Conservation (phyloP, 148 eudicot genomes). For the Rhododendron mucronatum region DNA sequence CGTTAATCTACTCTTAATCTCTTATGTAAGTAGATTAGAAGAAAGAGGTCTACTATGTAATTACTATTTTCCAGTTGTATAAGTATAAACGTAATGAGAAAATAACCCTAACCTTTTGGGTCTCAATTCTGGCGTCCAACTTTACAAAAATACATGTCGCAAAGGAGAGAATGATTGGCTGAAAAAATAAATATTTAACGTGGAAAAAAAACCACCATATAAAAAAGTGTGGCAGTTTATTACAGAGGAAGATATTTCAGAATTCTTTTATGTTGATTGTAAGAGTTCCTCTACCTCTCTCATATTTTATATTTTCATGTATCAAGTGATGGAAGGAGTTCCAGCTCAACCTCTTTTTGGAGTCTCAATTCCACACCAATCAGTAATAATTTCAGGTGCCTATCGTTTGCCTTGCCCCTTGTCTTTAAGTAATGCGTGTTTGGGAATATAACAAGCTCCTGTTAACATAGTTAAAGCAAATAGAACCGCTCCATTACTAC, state of each 20-base stretch:
- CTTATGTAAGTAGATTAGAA: too few relatives aligned
- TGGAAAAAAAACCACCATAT: not conserved
- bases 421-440: slow-evolving; percentile 76
- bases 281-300: slow-evolving; percentile 76
- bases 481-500: not conserved
- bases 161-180: not conserved
- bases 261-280: slow-evolving; percentile 46
- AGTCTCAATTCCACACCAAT: slow-evolving; percentile 53
- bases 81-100: too few relatives aligned
- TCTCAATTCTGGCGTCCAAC: too few relatives aligned
- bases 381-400: slow-evolving; percentile 61
- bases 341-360: slow-evolving; percentile 51
- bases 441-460: not conserved
- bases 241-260: not conserved
- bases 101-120: too few relatives aligned
- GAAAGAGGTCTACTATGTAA: too few relatives aligned
- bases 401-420: slow-evolving; percentile 77
- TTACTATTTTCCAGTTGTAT: too few relatives aligned
- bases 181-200: not conserved
- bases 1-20: too few relatives aligned
- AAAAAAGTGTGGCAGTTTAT: not conserved
- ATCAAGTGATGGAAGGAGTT: slow-evolving; percentile 69
- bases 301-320: slow-evolving; percentile 62
- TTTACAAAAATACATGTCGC: too few relatives aligned
- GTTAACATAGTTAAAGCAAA: not conserved